These are phyloP conservation scores for Phytopythium sindhum DNA, from an alignment of 352 stramenopile species.

Conservation along the genomic window DNA sequence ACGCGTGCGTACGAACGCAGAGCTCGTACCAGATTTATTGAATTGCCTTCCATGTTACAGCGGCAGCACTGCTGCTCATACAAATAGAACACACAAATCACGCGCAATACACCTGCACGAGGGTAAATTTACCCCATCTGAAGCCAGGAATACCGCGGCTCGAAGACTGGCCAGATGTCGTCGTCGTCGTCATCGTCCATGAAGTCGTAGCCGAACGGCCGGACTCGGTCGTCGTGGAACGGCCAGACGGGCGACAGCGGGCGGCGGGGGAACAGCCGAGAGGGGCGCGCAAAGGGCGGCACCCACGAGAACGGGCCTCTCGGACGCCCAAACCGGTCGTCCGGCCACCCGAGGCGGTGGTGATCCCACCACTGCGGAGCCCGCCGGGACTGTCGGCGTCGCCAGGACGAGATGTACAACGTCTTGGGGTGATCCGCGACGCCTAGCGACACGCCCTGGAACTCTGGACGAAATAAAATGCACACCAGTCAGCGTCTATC, in stretches of 20 bases:
- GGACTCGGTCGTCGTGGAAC: not conserved
- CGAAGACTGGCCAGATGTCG: conserved; percentile 6
- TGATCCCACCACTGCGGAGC: not conserved
- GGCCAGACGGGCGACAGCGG: not conserved
- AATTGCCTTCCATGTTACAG: no score
- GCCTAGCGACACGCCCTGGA: not conserved
- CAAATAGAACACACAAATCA: not conserved
- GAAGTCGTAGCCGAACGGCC: not conserved
- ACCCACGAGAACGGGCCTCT: conserved; percentile 3
- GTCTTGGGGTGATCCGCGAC: conserved; percentile 11
- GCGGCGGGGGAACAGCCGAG: not conserved
- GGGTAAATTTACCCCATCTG: conserved; percentile 3
- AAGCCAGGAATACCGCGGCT: conserved; percentile 4
- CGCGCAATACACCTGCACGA: not conserved
- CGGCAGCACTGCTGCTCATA: not conserved
- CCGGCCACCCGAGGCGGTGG: not conserved
- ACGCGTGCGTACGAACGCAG: not conserved
- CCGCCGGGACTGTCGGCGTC: not conserved
- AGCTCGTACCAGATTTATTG: no score
- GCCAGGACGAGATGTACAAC: conserved; percentile 19
- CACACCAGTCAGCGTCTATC: not conserved
- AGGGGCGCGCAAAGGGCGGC: not conserved
- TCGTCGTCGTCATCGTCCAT: conserved; percentile 1
- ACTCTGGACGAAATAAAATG: conserved; percentile 14
- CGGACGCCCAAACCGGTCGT: not conserved